Base-by-base conservation (phyloP, 176 grass and related monocot genomes). In the Avena atlantica region DNA sequence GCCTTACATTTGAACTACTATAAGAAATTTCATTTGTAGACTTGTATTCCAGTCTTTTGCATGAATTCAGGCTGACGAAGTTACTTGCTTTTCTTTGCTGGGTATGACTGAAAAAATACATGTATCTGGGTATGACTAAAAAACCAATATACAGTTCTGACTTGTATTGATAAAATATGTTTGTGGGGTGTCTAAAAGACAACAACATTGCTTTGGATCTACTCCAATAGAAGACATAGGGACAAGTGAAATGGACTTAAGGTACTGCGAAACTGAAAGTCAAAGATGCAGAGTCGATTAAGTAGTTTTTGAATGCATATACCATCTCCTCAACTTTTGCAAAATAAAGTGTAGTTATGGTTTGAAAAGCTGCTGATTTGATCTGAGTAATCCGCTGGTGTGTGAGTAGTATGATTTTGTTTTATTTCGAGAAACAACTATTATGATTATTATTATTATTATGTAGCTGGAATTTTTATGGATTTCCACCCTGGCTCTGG, bases 171-270 rank as follows among this genome's bases (percentile, higher is more conserved):
- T 84, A 84, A 76, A 74, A 84, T 91, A 74, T 79, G 34, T 23
- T 19, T 66, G 62, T 12, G 79, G 70, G 6, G 12, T 49, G 23
- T 68, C 12, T 56, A 48, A 13, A 79, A 79, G 19, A 9, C 56
- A 55, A 14, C 40, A 84, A 45, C 56, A 59, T 84, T 76, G 76
- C 81, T 76, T 88, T 23, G 16, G 76, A 85, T 91, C 27, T 77
- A 81, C 31, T 34, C 31, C 71, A 61, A 90, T 53, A 90, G 25
- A 37, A 21, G 40, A 61, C 51, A 52, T 77, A 70, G 71, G 12
- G 82, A 68, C 79, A 71, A 82, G 84, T 62, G 52, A 77, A 87
- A 51, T 34, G 20, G 16, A 60, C 42, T 17, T 36, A 31, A 47
- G 84, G 63, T 75, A 52, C 12, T 51, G 12, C 21, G 0, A 58